phyloP scores from a whole-genome alignment of 352 stramenopile genomes.

The Elongisporangium senticosum region DNA sequence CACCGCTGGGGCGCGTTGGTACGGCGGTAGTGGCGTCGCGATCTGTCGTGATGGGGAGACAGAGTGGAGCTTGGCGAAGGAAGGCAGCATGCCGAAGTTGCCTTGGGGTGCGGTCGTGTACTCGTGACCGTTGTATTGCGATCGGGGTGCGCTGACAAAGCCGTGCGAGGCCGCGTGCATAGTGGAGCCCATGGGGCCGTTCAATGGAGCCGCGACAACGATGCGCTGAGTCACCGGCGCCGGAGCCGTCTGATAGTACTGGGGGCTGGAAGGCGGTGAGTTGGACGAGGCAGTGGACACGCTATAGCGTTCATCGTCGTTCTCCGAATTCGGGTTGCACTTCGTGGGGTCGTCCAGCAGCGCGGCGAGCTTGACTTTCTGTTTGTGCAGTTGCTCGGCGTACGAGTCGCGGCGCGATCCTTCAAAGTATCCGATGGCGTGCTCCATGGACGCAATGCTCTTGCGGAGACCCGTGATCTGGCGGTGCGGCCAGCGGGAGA shows the following conservation, averaged over 20 bases:
- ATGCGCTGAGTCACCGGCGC: background rate
- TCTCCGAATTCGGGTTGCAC: slow-evolving; percentile 19
- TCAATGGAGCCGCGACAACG: background rate
- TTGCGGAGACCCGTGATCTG: slow-evolving; percentile 86
- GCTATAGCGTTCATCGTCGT: slow-evolving; percentile 16
- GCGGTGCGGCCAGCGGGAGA: slow-evolving; percentile 77
- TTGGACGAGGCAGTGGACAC: slow-evolving; percentile 10
- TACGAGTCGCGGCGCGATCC: slow-evolving; percentile 61
- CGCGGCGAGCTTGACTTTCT: slow-evolving; percentile 64
- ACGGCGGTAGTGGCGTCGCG: background rate
- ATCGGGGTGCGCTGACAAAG: background rate
- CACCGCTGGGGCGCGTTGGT: background rate
- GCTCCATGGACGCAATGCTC: slow-evolving; percentile 82
- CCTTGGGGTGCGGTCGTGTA: background rate
- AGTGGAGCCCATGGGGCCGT: background rate
- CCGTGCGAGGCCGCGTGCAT: background rate
- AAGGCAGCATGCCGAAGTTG: background rate
- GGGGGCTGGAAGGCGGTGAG: background rate
- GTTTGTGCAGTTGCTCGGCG: slow-evolving; percentile 63
- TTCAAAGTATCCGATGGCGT: slow-evolving; percentile 77
- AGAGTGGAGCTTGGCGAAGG: background rate
- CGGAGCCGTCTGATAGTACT: slow-evolving; percentile 3
- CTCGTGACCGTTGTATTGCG: background rate
- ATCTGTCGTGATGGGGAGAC: background rate
- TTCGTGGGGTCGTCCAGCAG: slow-evolving; percentile 60